Percentiles rank a stretch among this genome's conserved stretches.
These are phyloP conservation scores for Taphrina flavorubra DNA, from an alignment of 1,139 yeast species.

Conservation along the genomic window DNA sequence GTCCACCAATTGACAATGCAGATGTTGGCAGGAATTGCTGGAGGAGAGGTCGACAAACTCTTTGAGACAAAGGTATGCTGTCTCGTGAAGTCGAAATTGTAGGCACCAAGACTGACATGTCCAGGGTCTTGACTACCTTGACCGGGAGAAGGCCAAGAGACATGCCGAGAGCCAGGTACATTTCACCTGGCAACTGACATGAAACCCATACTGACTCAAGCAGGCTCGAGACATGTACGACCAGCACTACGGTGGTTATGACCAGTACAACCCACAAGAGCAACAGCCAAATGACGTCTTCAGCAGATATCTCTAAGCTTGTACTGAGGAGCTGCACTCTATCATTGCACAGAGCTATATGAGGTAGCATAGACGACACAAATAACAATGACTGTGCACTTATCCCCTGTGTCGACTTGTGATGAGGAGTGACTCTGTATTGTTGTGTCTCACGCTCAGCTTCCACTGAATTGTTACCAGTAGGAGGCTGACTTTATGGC, in stretches of 20 bases:
- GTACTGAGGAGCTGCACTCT: background rate
- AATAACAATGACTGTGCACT: background rate
- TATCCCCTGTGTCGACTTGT: too few relatives aligned
- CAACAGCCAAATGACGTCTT: conserved; percentile 29
- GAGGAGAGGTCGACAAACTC: conserved; percentile 52
- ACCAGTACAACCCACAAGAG: conserved; percentile 44
- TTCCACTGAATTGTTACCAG: too few relatives aligned
- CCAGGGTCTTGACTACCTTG: conserved; percentile 50
- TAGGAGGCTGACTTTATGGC: too few relatives aligned
- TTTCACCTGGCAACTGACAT: background rate
- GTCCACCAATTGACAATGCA: conserved; percentile 42
- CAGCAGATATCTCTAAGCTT: conserved; percentile 19
- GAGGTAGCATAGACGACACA: too few relatives aligned
- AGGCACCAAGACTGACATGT: background rate
- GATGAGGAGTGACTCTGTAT: too few relatives aligned
- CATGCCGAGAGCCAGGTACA: conserved; percentile 29
- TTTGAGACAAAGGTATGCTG: conserved; percentile 49
- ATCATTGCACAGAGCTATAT: background rate
- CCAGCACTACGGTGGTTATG: conserved; percentile 49
- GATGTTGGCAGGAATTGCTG: conserved; percentile 51
- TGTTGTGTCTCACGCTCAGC: too few relatives aligned
- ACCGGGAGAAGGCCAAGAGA: conserved; percentile 49
- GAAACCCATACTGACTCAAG: background rate
- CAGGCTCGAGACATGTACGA: conserved; percentile 49
- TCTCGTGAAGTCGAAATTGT: background rate